Base-by-base conservation (phyloP, 1,284 basidiomycete species). In the Austroboletus niveus region DNA sequence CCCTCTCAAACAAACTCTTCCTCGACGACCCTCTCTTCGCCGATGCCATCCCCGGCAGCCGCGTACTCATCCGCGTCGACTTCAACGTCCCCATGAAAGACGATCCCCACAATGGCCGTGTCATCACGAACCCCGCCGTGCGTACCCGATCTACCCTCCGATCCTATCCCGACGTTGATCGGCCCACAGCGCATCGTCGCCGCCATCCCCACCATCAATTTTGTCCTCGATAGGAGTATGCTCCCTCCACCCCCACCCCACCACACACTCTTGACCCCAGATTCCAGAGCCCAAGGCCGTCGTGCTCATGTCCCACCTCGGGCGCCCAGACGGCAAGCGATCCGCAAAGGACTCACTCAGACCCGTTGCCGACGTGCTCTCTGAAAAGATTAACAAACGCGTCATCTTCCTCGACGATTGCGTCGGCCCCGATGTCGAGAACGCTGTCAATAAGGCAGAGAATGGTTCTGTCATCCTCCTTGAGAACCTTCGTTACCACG, bases 401-500 rank as follows among this genome's bases (percentile, higher is more conserved):
- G 89, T 98, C 65, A 86, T 76, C 49, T 99, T 99, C 78, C 76
- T 95, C 46, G 70, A 77, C 55, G 93, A 98, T 67, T 94, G 84
- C 69, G 92, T 98, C 50, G 95, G 96, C 32, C 73, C 84, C 47
- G 86, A 93, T 29, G 84, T 91, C 61, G 92, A 97, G 73, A 75
- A 84, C 48, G 80, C 85, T 47, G 90, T 98, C 60, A 79, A 83
- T 58, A 75, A 73, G 30, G 92, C 91, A 7, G 69, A 82, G 36
- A 67, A 78, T 29, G 94, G 95, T 42, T 79, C 94, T 59, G 77
- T 99, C 64, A 87, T 98, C 74, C 80, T 99, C 48, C 86, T 99
- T 64, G 96, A 99, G 77, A 99, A 99, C 76, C 78, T 99, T 55
- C 92, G 97, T 55, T 99, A 98, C 85, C 94, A 98, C 75, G 92